Conservation (phyloP, 75 land plant genomes). For the Cunninghamia lanceolata region DNA sequence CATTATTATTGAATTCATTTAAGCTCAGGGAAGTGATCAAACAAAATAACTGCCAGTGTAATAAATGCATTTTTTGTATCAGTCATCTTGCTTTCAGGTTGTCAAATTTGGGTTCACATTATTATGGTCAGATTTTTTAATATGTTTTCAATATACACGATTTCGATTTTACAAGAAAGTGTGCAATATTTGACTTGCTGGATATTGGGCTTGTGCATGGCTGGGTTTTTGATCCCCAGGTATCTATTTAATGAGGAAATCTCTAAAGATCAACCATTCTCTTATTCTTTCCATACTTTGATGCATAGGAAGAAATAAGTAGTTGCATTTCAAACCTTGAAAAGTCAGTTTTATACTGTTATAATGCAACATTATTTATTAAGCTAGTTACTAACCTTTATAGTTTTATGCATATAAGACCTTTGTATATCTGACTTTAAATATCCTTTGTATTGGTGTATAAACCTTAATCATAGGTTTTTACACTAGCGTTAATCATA, state of each 20-base stretch:
- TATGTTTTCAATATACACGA: slow-evolving; percentile 70
- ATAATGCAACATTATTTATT: not conserved
- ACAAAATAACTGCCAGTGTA: too few species aligned
- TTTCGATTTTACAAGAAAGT: slow-evolving; percentile 87
- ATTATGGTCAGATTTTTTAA: not conserved
- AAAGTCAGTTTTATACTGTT: not conserved
- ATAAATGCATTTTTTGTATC: not conserved
- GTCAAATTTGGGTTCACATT: not conserved
- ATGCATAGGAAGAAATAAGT: not conserved
- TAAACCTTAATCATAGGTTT: too few species aligned
- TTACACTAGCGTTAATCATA: too few species aligned
- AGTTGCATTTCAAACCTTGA: not conserved
- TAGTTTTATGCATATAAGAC: too few species aligned
- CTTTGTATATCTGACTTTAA: too few species aligned
- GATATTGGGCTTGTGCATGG: slow-evolving; percentile 91
- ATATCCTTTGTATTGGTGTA: too few species aligned
- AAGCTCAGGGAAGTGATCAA: too few species aligned
- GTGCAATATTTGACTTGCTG: slow-evolving; percentile 88
- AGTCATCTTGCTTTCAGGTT: not conserved
- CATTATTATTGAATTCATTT: too few species aligned
- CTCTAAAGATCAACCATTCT: not conserved
- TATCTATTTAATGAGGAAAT: slow-evolving; percentile 15
- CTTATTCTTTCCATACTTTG: not conserved
- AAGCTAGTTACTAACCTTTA: not conserved
- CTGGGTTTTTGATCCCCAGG: slow-evolving; percentile 98